Evolutionary conservation across 306 rosid genomes (phyloP), one percentile per base, ranked within the genome.

Genomic region (Prunus padus): DNA sequence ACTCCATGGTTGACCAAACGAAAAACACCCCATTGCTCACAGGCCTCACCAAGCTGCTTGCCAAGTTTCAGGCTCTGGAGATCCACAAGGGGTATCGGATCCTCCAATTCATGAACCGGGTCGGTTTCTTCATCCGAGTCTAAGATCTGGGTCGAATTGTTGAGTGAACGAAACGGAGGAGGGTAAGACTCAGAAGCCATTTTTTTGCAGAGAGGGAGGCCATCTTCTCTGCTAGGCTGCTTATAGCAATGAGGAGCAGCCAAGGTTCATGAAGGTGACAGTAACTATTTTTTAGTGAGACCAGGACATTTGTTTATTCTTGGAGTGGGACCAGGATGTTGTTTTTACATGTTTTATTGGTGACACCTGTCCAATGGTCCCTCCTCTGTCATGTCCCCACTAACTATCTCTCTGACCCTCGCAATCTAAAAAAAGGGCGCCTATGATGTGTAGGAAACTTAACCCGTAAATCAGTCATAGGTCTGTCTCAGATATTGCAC

Each of bases 1-100:
- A 91, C 63, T 1, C 85, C 97, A 64, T 91, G 97, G 82, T 87
- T 87, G 11, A 89, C 84, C 92, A 91, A 78, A 69, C 95, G 94
- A 56, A 91, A 87, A 11, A 80, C 4, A 4, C 97, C 97, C 95
- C 95, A 91, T 33, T 81, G 72, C 71, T 79, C 76, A 73, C 95
- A 91, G 46, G 89, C 91, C 65, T 86, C 87, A 1, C 44, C 91
- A 12, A 89, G 75, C 28, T 12, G 26, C 65, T 51, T 70, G 31
- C 71, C 55, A 6, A 16, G 67, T 45, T 51, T 55, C 18, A 86
- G 77, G 77, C 66, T 18, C 33, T 79, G 65, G 16, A 89, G 87
- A 81, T 91, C 97, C 62, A 91, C 78, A 8, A 67, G 60, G 0
- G 97, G 95, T 3, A 91, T 52, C 0, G 78, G 83, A 73, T 83